Evolutionary conservation across 805 yeast genomes (phyloP).

Genomic region (Saturnispora ahearnii): DNA sequence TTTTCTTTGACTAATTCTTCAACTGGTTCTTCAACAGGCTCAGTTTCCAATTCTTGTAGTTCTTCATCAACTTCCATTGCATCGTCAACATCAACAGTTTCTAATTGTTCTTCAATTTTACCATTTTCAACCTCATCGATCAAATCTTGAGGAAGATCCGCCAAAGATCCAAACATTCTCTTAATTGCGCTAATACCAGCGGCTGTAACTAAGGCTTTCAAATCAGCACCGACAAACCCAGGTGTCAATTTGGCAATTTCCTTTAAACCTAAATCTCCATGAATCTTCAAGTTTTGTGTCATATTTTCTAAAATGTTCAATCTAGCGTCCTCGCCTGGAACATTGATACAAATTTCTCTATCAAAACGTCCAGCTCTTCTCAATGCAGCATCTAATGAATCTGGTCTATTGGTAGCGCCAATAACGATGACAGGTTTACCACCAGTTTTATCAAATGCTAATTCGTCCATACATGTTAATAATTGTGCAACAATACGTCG

Average conservation of each 20-base stretch:
- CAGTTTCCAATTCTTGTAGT: conserved; percentile 19
- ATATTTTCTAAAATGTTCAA: conserved; percentile 66
- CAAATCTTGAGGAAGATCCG: conserved; percentile 23
- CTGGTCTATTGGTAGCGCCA: conserved; percentile 97
- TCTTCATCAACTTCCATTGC: background rate
- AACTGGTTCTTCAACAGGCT: background rate
- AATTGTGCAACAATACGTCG: conserved; percentile 93
- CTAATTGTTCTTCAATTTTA: conserved; percentile 6
- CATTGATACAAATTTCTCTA: conserved; percentile 85
- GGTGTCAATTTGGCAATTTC: conserved; percentile 88
- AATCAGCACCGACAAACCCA: conserved; percentile 96
- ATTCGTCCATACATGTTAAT: conserved; percentile 88
- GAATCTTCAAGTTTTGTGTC: conserved; percentile 56
- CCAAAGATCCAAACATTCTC: conserved; percentile 66
- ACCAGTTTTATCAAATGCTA: conserved; percentile 76
- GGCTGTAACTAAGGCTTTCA: conserved; percentile 87
- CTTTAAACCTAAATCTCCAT: conserved; percentile 60
- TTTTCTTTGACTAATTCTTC: background rate
- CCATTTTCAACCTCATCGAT: conserved; percentile 21
- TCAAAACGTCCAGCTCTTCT: conserved; percentile 97
- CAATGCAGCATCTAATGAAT: conserved; percentile 86
- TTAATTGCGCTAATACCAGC: conserved; percentile 94
- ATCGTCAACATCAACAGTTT: conserved; percentile 5
- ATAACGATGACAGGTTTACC: conserved; percentile 91
- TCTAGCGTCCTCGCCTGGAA: conserved; percentile 85